Percentiles rank a stretch among this genome's conserved stretches.
These are phyloP conservation scores for Mycena epipterygia DNA, from an alignment of 768 basidiomycete species.

Conservation along the genomic window DNA sequence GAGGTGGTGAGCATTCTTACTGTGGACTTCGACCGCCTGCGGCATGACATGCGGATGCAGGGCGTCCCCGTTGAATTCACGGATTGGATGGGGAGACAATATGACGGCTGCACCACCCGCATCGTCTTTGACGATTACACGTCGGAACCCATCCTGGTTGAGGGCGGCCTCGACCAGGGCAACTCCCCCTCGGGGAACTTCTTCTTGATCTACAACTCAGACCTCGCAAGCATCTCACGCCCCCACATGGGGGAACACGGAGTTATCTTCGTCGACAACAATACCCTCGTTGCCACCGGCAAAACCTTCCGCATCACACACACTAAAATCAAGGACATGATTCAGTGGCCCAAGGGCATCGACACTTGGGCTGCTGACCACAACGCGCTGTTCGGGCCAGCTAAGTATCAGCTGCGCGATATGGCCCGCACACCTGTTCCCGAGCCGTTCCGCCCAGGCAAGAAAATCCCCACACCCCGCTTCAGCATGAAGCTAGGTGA, in stretches of 20 bases:
- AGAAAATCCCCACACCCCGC: too few species aligned
- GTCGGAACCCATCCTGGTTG: slow-evolving; percentile 25
- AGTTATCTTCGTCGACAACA: slow-evolving; percentile 39
- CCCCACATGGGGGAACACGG: background rate
- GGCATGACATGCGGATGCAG: slow-evolving; percentile 47
- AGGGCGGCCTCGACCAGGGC: slow-evolving; percentile 43
- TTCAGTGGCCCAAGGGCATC: slow-evolving; percentile 35
- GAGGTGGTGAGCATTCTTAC: too few species aligned
- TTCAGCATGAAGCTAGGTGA: too few species aligned
- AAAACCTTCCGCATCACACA: slow-evolving; percentile 30
- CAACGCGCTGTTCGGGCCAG: slow-evolving; percentile 39
- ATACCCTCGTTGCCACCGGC: slow-evolving; percentile 24
- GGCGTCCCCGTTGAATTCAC: slow-evolving; percentile 44
- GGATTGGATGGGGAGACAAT: slow-evolving; percentile 15
- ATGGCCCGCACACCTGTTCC: too few species aligned
- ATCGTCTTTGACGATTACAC: slow-evolving; percentile 38
- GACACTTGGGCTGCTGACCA: slow-evolving; percentile 45
- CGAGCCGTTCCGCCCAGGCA: too few species aligned
- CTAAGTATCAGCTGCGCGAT: slow-evolving; percentile 39
- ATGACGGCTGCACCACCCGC: slow-evolving; percentile 5
- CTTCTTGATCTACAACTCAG: slow-evolving; percentile 42
- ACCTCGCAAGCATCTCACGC: slow-evolving; percentile 15
- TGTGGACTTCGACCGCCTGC: slow-evolving; percentile 35
- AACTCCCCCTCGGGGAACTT: slow-evolving; percentile 36
- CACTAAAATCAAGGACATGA: slow-evolving; percentile 33